Evolutionary conservation across 2,329 filamentous ascomycete genomes (phyloP).

Genomic region (Ophiocordyceps australis): DNA sequence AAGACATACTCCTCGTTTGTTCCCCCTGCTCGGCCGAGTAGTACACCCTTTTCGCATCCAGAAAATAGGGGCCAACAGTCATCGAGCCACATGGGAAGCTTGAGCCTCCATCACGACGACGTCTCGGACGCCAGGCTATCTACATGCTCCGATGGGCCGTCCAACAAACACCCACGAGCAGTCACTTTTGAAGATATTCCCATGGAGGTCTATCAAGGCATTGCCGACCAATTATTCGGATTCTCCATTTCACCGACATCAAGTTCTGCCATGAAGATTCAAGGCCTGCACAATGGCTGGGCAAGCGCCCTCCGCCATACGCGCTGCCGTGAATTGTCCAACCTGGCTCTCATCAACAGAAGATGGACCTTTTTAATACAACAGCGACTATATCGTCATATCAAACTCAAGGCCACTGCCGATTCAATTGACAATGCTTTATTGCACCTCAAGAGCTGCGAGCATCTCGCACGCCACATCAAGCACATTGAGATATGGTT

Average conservation of each 20-base stretch:
- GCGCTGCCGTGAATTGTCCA: constrained; percentile 46
- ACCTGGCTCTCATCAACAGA: constrained; percentile 41
- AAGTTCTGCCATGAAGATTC: constrained; percentile 33
- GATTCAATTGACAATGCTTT: constrained; percentile 41
- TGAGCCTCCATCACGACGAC: constrained; percentile 4
- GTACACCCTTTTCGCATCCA: constrained; percentile 39
- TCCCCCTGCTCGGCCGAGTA: constrained; percentile 29
- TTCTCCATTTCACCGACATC: constrained; percentile 44
- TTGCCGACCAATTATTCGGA: constrained; percentile 54
- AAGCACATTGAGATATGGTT: constrained; percentile 65
- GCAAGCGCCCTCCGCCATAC: constrained; percentile 48
- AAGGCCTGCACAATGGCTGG: constrained; percentile 38
- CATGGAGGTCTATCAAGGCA: constrained; percentile 53
- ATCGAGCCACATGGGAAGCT: constrained; percentile 6
- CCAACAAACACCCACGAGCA: constrained; percentile 7
- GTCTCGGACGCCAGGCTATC: constrained; percentile 4
- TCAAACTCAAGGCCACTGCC: constrained; percentile 56
- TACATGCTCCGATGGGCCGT: too few relatives aligned
- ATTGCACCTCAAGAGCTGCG: constrained; percentile 37
- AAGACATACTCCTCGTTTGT: constrained; percentile 18
- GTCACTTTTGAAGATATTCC: constrained; percentile 35
- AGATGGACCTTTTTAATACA: constrained; percentile 54
- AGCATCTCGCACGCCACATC: constrained; percentile 44
- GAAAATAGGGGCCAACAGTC: constrained; percentile 21
- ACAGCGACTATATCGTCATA: constrained; percentile 53